Evolutionary conservation across 2,329 filamentous ascomycete species (phyloP), one percentile per base, ranked within the genome.

Genomic region (Xylaria digitata): DNA sequence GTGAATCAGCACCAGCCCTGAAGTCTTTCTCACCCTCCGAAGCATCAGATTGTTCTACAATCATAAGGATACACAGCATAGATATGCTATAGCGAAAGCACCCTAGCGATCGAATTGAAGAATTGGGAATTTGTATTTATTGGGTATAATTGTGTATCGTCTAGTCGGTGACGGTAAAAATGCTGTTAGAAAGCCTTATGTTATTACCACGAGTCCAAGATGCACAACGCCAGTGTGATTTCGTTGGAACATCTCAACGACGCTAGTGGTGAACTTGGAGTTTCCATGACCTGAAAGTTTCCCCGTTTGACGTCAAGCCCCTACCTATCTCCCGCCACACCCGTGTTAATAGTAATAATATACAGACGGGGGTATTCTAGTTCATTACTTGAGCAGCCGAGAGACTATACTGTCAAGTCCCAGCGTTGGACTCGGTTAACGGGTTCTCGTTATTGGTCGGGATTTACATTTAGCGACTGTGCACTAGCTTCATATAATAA

Each of bases 211-310:
- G 2, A 37, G 62, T 21, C 52, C 23, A 6, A 63, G 50, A 40
- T 66, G 50, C n/a, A 64, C 55, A 19, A 60, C 30, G 15, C 57
- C 63, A 6, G 63, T 40, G 17, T 64, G 61, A 13, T 48, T 64
- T 26, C 59, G 55, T 6, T 59, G 30, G n/a, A 64, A 53, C 54
- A 59, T 64, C 40, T 59, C 61, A 8, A 53, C 11, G 9, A 64
- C 23, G 6, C 61, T 46, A 8, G 37, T 30, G 1, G 55, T 54
- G 40, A 63, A 63, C 2, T 54, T 54, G 1, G 19, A 63, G 54
- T 63, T 63, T 11, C 54, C 61, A 19, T 63, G 15, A 63, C 52
- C 48, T 63, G 61, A 15, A 63, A 53, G 34, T 37, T 6, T 37
- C 34, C 34, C 34, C 34, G 6, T 37, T 37, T 13, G 34, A 11